Evolutionary conservation across 768 basidiomycete genomes (phyloP).

Genomic region (Phanerochaete sordida): DNA sequence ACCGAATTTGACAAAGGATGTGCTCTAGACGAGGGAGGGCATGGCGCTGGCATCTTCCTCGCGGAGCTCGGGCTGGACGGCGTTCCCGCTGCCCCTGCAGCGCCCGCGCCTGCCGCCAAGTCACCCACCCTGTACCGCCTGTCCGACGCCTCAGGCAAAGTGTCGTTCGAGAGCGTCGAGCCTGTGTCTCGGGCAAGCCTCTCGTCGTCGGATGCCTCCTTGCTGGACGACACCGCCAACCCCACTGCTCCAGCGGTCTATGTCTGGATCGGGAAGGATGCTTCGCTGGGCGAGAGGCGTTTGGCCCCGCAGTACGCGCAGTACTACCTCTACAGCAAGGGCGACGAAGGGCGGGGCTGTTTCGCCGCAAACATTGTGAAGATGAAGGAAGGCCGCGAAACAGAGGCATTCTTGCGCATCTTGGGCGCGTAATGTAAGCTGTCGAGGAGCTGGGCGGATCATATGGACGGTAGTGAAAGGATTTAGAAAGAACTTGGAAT

Average conservation of each 20-base stretch:
- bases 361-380: conserved; percentile 42
- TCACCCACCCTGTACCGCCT: conserved; percentile 38
- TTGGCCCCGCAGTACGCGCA: conserved; percentile 57
- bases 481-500: too few relatives aligned
- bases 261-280: conserved; percentile 53
- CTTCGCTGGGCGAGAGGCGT: conserved; percentile 44
- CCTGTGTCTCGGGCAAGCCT: conserved; percentile 32
- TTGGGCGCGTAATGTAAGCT: conserved; percentile 15
- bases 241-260: conserved; percentile 42
- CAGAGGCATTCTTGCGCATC: conserved; percentile 39
- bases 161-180: conserved; percentile 35
- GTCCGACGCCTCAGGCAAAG: conserved; percentile 41
- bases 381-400: conserved; percentile 53
- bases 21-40: conserved; percentile 47
- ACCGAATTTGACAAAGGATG: not conserved
- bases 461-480: too few relatives aligned
- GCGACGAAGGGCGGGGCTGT: conserved; percentile 16
- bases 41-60: conserved; percentile 46
- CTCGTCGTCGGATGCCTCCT: conserved; percentile 46
- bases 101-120: conserved; percentile 11
- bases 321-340: conserved; percentile 42
- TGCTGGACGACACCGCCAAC: conserved; percentile 43
- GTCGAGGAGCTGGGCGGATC: not conserved
- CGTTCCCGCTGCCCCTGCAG: conserved; percentile 9
- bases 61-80: conserved; percentile 37